Percentiles rank a stretch among this genome's conserved stretches.
Evolutionary conservation across 1,284 basidiomycete genomes (phyloP).

Genomic region (Leccinum pachyderme): DNA sequence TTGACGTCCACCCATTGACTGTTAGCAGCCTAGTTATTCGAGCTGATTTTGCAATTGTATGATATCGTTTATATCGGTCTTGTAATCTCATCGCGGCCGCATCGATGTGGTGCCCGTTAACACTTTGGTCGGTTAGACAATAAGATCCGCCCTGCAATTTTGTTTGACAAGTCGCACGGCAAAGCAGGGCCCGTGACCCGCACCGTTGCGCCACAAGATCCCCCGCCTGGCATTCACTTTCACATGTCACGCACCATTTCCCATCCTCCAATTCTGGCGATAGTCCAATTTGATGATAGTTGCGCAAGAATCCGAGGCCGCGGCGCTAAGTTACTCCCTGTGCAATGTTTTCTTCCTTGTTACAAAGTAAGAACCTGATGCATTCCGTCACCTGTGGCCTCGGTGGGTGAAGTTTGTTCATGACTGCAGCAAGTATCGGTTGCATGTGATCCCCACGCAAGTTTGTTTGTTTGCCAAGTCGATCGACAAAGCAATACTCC

Average conservation of each 20-base stretch:
- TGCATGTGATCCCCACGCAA: not conserved
- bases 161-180: not conserved
- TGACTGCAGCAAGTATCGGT: not conserved
- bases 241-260: not conserved
- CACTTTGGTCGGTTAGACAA: not conserved
- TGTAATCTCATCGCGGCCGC: not conserved
- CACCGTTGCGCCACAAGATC: not conserved
- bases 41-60: not conserved
- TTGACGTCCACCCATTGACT: constrained; percentile 16
- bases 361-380: not conserved
- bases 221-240: not conserved
- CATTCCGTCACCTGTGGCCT: not conserved
- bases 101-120: not conserved
- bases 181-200: not conserved
- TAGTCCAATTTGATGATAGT: not conserved
- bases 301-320: not conserved
- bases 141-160: constrained; percentile 3
- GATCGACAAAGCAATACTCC: not conserved
- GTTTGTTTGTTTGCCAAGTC: not conserved
- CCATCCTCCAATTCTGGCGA: not conserved
- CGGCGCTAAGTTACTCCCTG: not conserved
- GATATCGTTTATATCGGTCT: constrained; percentile 1
- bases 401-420: not conserved
- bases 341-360: not conserved
- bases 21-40: not conserved